Evolutionary conservation across 306 rosid species (phyloP).

Genomic region (Styphnolobium japonicum): DNA sequence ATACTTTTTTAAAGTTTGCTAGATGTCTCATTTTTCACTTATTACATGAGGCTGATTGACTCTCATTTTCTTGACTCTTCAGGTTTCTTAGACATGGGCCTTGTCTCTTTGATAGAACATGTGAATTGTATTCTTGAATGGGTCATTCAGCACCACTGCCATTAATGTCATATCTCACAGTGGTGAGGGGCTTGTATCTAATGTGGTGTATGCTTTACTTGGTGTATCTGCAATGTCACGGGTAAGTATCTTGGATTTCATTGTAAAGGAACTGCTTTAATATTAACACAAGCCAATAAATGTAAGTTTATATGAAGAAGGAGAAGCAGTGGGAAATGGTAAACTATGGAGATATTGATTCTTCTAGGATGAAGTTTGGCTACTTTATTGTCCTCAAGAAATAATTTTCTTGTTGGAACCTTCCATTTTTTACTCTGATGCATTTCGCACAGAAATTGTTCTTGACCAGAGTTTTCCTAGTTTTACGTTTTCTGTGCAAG

Average conservation of each 20-base stretch:
- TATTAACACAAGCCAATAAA: conserved; percentile 2
- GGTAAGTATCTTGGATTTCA: conserved; percentile 41
- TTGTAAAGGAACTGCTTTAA: background rate
- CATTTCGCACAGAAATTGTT: background rate
- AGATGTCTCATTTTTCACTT: background rate
- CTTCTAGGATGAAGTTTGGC: conserved; percentile 5
- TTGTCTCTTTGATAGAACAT: conserved; percentile 67
- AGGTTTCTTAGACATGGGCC: conserved; percentile 92
- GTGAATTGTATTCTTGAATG: conserved; percentile 52
- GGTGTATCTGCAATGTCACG: conserved; percentile 99
- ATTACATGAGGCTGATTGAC: conserved; percentile 9
- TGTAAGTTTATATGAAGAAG: background rate
- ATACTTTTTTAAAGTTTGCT: background rate
- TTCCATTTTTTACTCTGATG: background rate
- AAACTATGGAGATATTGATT: conserved; percentile 6
- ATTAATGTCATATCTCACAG: conserved; percentile 78
- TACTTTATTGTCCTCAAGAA: background rate
- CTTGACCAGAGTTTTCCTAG: background rate
- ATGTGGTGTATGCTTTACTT: conserved; percentile 90
- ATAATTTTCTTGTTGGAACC: background rate
- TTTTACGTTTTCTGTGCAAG: background rate
- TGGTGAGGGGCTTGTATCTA: conserved; percentile 95
- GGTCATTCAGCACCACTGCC: conserved; percentile 63
- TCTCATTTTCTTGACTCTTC: conserved; percentile 24
- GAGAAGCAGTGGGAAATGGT: background rate